These are phyloP conservation scores for Saussurea involucrata DNA, from an alignment of 129 eudicot species.

Conservation along the genomic window DNA sequence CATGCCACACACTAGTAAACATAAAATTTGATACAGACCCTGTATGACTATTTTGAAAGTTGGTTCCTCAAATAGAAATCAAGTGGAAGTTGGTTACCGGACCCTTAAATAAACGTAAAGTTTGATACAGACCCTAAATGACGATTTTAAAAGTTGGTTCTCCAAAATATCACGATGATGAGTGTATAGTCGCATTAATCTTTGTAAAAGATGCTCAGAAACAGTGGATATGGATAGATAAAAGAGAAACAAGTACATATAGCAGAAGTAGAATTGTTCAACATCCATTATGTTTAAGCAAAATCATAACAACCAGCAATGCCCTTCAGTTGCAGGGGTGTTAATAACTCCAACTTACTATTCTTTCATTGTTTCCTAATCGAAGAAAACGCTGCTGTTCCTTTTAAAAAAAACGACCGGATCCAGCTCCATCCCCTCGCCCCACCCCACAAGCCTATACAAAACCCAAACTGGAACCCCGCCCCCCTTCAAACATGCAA, in stretches of 20 bases:
- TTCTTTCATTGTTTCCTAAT: slow-evolving; percentile 12
- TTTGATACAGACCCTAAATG: too few species aligned
- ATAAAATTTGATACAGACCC: too few species aligned
- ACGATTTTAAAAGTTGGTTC: too few species aligned
- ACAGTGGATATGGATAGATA: background rate
- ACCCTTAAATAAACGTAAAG: too few species aligned
- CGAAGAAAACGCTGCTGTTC: slow-evolving; percentile 37
- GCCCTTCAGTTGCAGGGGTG: slow-evolving; percentile 21
- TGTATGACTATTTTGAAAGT: too few species aligned
- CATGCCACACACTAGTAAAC: too few species aligned
- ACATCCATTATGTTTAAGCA: slow-evolving; percentile 14
- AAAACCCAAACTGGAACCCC: slow-evolving; percentile 21
- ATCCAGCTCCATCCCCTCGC: slow-evolving; percentile 40
- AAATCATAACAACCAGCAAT: slow-evolving; percentile 10
- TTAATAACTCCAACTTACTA: slow-evolving; percentile 18
- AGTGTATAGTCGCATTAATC: too few species aligned
- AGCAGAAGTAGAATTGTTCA: slow-evolving; percentile 3
- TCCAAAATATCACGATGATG: too few species aligned
- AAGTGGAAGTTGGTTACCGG: too few species aligned
- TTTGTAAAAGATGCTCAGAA: too few species aligned
- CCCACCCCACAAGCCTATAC: slow-evolving; percentile 46
- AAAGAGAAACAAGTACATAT: background rate
- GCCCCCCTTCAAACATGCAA: slow-evolving; percentile 44
- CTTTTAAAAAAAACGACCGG: slow-evolving; percentile 36
- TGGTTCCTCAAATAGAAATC: too few species aligned